Base-by-base conservation (phyloP, 2,329 filamentous ascomycete genomes). In the Leptodontidium sp. region DNA sequence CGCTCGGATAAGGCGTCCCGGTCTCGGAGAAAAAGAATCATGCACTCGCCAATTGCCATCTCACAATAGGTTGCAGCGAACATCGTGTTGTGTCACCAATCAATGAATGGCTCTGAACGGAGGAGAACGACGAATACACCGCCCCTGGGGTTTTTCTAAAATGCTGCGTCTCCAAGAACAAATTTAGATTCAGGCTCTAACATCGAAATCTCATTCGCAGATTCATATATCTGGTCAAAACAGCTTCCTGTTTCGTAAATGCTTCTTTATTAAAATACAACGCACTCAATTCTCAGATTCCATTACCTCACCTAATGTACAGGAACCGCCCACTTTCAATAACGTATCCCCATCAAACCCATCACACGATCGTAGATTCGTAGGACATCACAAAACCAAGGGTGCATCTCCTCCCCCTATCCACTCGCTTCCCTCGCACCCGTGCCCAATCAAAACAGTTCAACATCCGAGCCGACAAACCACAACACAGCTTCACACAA, bases 381-480 rank as follows among this genome's bases (percentile, higher is more conserved):
- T 40, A 32, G 29, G 38, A 32, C 55, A 40, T 43, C 35, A 12
- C 55, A 59, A 24, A 38, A 14, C 4, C 32, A 29, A 55, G 35
- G 57, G 35, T 43, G 21, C 21, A 8, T 24, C 24, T 17, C 15
- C 43, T 35, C 59, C 43, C n/a, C 59, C 43, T 35, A 47, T 62
- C 59, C 59, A 14, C 59, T 49, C 43, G 43, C 26, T 24, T 50
- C 43, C 15, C 26, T 62, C 59, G 59, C 59, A 47, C 3, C 15
- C 24, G 17, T 14, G 11, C 8, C 59, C 43, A 62, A 62, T 62
- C 40, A 49, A 49, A 49, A 47, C 43, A 21, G 26, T 4, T 9
- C 45, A 62, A 21, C 29, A 50, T 50, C 24, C 59, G 59, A 62
- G 59, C 59, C 59, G 40, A 47, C 59, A 62, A 62, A 62, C 43